phyloP scores from a whole-genome alignment of 768 basidiomycete species.

The Tylopilus cervinicoccineus region DNA sequence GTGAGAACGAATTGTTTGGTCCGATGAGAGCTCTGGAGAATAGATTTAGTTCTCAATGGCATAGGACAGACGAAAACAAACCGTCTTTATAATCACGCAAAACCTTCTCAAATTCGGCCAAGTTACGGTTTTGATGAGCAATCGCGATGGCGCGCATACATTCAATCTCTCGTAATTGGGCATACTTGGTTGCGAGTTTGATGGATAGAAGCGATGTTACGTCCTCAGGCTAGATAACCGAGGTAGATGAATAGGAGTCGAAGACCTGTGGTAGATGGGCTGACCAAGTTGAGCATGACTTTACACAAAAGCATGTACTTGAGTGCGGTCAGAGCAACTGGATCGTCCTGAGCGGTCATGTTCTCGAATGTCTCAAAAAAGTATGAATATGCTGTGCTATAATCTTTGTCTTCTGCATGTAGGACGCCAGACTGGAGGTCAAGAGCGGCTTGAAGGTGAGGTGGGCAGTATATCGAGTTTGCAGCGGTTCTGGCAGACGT shows the following conservation, averaged over 20 bases:
- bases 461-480: slow-evolving; percentile 92
- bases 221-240: slow-evolving; percentile 73
- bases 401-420: slow-evolving; percentile 97
- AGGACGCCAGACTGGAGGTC: slow-evolving; percentile 77
- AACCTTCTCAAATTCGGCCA: slow-evolving; percentile 86
- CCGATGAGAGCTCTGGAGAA: slow-evolving; percentile 80
- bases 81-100: slow-evolving; percentile 84
- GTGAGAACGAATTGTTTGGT: slow-evolving; percentile 93
- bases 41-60: background rate
- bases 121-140: slow-evolving; percentile 88
- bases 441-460: slow-evolving; percentile 55
- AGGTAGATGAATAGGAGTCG: background rate
- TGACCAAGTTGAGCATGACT: slow-evolving; percentile 92
- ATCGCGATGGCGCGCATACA: slow-evolving; percentile 94
- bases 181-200: slow-evolving; percentile 87
- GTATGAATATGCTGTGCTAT: slow-evolving; percentile 94
- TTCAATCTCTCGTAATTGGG: slow-evolving; percentile 84
- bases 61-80: slow-evolving; percentile 22
- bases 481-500: slow-evolving; percentile 92
- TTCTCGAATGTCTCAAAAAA: slow-evolving; percentile 98
- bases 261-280: slow-evolving; percentile 23
- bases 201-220: slow-evolving; percentile 81
- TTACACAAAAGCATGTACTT: slow-evolving; percentile 99
- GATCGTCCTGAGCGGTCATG: slow-evolving; percentile 72
- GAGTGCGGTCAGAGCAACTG: slow-evolving; percentile 72